Evolutionary conservation across 352 stramenopile genomes (phyloP).

Genomic region (Phytophthora pseudosyringae): DNA sequence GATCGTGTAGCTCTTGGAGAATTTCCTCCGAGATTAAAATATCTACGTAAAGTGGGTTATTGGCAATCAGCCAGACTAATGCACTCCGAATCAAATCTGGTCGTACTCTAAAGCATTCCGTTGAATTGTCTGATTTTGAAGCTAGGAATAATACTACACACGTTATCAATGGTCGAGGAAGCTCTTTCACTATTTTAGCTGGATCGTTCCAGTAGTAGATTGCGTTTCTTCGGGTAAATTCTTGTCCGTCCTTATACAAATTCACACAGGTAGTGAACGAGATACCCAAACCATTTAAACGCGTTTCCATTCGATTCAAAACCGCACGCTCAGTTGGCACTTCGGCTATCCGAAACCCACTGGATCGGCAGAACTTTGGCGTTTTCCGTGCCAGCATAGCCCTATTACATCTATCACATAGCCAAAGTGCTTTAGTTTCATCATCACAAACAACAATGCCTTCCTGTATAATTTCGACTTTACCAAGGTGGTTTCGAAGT

Average conservation of each 20-base stretch:
- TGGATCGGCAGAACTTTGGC: too few species aligned
- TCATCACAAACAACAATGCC: too few species aligned
- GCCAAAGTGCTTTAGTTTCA: too few species aligned
- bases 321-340: too few species aligned
- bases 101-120: background rate
- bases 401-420: too few species aligned
- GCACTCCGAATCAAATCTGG: constrained; percentile 7
- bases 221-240: constrained; percentile 18
- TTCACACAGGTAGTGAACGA: constrained; percentile 19
- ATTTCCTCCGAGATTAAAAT: constrained; percentile 7
- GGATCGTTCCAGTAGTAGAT: constrained; percentile 24
- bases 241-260: constrained; percentile 8
- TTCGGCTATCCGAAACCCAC: too few species aligned
- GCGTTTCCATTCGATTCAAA: constrained; percentile 1
- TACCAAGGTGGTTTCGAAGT: too few species aligned
- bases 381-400: too few species aligned
- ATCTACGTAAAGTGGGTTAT: constrained; percentile 10
- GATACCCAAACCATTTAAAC: constrained; percentile 13
- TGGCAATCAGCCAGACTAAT: background rate
- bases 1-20: background rate
- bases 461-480: too few species aligned
- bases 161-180: constrained; percentile 2
- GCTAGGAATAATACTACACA: background rate
- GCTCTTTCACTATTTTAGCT: background rate
- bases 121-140: background rate